Base-by-base conservation (phyloP, 768 basidiomycete genomes). In the Amanita jacksonii region DNA sequence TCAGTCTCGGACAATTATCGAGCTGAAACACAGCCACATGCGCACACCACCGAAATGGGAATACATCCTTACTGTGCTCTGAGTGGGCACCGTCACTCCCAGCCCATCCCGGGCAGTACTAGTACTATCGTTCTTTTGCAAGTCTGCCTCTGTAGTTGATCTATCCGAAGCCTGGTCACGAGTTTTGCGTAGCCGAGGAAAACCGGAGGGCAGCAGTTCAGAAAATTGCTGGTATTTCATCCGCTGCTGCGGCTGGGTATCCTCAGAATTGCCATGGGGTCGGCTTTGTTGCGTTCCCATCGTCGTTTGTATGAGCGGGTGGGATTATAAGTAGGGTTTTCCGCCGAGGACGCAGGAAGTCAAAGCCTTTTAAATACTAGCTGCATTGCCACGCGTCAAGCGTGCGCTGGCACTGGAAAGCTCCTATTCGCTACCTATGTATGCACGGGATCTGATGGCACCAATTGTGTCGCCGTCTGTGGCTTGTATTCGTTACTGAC, bases 241-340 rank as follows among this genome's bases (percentile, higher is more conserved):
- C 37, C 10, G 8, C 28, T 15, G 27, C 13, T 28, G 27, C 27
- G 27, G 27, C 12, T 28, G 27, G 12, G 27, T 28, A 12, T 12
- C 27, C 6, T 28, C 27, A 12, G n/a, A n/a, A n/a, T 28, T 12
- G 23, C 22, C 34, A 10, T 23, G 5, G 25, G 2, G 20, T 19
- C 43, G 36, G 20, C 44, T 45, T 15, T 45, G 44, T 18, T 45
- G 44, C 31, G 20, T 4, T 28, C 44, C 44, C 44, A 45, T 45
- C 19, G 28, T 28, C 27, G 27, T 28, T 28, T 12, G 12, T 19
- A 6, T n/a, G 13, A 16, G 12, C 22, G 18, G 5, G 12, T 23
- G 30, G 23, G 42, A 34, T 35, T n/a, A n/a, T n/a, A n/a, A n/a
- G n/a, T n/a, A 33, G 24, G 33, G 33, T n/a, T 24, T 44, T 13